Conservation (phyloP, 164 flowering plant species). For the Vitis rupestris region DNA sequence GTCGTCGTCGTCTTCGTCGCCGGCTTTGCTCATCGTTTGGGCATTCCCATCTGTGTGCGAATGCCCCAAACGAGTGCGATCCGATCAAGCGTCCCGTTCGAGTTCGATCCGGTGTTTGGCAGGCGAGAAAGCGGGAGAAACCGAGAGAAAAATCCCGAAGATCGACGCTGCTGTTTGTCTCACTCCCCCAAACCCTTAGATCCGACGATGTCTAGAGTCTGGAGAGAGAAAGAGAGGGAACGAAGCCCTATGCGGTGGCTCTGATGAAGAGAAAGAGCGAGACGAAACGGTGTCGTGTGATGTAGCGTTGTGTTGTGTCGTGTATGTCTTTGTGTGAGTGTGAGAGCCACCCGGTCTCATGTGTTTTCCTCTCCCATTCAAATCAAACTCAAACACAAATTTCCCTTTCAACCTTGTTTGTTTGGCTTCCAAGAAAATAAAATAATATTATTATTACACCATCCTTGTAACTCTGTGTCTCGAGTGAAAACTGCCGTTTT, state of each 20-base stretch:
- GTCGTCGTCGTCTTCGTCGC: conserved; percentile 41
- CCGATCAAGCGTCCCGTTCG: conserved; percentile 6
- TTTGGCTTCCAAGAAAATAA: too few relatives aligned
- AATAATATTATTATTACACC: too few relatives aligned
- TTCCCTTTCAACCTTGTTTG: too few relatives aligned
- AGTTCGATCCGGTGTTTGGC: neutral
- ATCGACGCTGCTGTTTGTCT: too few relatives aligned
- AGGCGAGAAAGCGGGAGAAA: neutral
- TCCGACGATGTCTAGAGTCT: conserved; percentile 13
- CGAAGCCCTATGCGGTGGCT: conserved; percentile 22
- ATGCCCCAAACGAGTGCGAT: conserved; percentile 14
- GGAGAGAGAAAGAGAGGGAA: conserved; percentile 12
- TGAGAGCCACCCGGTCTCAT: neutral
- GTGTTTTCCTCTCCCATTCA: too few relatives aligned
- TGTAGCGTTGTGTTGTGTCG: conserved; percentile 9
- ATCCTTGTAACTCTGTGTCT: too few relatives aligned
- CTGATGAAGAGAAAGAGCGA: too few relatives aligned
- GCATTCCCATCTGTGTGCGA: conserved; percentile 42
- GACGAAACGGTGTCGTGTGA: conserved; percentile 1
- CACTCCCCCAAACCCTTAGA: conserved; percentile 13
- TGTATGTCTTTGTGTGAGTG: conserved; percentile 9
- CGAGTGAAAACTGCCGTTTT: too few relatives aligned
- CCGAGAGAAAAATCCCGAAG: too few relatives aligned
- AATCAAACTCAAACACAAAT: too few relatives aligned
- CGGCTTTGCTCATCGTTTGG: conserved; percentile 45